These are phyloP conservation scores for Chenopodium berlandieri DNA, from an alignment of 148 eudicot species.

Conservation along the genomic window DNA sequence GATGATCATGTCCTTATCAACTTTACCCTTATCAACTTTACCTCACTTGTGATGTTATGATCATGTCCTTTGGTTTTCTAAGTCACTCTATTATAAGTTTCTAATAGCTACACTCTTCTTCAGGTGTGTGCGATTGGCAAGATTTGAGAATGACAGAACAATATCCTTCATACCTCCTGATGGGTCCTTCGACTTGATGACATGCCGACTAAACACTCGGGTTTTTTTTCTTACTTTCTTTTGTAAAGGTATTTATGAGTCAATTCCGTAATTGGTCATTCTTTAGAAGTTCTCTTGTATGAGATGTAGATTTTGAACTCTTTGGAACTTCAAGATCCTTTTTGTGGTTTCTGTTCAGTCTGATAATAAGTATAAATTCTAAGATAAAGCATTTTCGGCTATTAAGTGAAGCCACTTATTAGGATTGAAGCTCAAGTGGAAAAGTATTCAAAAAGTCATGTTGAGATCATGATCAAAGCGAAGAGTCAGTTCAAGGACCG, in stretches of 20 bases:
- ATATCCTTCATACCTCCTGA: conserved; percentile 97
- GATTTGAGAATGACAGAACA: conserved; percentile 92
- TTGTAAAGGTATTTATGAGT: neutral
- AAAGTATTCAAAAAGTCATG: conserved; percentile 83
- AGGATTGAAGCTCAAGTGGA: conserved; percentile 99
- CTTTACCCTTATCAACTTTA: too few species aligned
- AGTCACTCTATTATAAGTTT: neutral
- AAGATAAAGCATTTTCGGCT: conserved; percentile 2
- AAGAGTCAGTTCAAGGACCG: conserved; percentile 94
- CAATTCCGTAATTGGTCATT: neutral
- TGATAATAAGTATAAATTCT: neutral
- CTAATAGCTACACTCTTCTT: too few species aligned
- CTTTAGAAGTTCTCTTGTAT: neutral
- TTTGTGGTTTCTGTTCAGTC: neutral
- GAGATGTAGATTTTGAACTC: neutral
- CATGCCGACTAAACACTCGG: conserved; percentile 92
- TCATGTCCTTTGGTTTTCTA: neutral
- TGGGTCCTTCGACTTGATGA: conserved; percentile 95
- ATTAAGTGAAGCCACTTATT: conserved; percentile 88
- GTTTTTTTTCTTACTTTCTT: conserved; percentile 28
- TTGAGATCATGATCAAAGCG: conserved; percentile 86
- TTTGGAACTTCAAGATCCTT: neutral
- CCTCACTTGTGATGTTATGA: neutral
- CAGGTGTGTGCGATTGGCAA: conserved; percentile 94
- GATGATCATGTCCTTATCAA: too few species aligned